A percentile compares a stretch with the other conserved stretches of the same genome.
Conservation (phyloP, 2,329 filamentous ascomycete species). For the Paecilomyces sp. region DNA sequence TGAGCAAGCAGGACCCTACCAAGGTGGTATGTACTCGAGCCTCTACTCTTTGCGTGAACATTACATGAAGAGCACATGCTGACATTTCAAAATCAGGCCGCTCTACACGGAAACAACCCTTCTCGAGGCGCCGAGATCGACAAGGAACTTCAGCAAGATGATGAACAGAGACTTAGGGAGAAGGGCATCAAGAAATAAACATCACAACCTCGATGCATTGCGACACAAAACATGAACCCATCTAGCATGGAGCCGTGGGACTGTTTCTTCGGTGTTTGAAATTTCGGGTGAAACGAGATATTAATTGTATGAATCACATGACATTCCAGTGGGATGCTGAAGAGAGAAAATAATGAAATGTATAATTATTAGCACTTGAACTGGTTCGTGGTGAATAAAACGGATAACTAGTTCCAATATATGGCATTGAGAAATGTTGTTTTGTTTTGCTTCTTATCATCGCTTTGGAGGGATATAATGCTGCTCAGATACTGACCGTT, state of each 20-base stretch:
- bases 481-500: no score
- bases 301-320: neutral
- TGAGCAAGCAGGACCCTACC: conserved; percentile 36
- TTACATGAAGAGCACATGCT: neutral
- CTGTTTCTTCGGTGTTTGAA: neutral
- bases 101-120: conserved; percentile 39
- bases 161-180: conserved; percentile 37
- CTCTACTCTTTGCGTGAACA: neutral
- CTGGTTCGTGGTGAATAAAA: neutral
- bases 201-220: neutral
- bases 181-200: conserved; percentile 32
- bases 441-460: no score
- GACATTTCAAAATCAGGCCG: conserved; percentile 24
- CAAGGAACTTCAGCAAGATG: conserved; percentile 35
- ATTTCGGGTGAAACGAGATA: neutral
- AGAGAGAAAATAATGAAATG: neutral
- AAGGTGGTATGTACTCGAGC: conserved; percentile 25
- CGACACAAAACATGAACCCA: neutral
- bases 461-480: no score
- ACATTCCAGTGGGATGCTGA: neutral
- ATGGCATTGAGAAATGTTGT: no score
- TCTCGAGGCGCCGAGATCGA: conserved; percentile 43
- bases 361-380: neutral
- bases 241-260: neutral
- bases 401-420: neutral